These are phyloP conservation scores for Laburnicola sp. DNA, from an alignment of 2,329 filamentous ascomycete genomes.

Conservation along the genomic window DNA sequence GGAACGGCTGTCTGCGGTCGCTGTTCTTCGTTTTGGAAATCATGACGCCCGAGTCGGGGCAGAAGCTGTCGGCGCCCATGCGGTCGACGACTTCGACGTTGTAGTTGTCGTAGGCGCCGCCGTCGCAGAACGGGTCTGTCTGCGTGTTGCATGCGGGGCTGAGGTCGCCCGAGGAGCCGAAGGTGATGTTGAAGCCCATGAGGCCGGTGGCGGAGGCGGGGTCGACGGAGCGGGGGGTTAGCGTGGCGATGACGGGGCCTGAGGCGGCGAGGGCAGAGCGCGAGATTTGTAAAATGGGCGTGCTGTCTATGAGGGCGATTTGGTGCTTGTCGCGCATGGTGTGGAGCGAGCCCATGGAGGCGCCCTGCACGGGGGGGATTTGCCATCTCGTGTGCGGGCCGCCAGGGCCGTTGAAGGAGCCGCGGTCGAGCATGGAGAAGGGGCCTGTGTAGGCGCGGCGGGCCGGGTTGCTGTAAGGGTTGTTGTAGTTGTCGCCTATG, in stretches of 20 bases:
- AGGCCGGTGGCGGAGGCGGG: conserved; percentile 41
- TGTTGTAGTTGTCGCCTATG: conserved; percentile 61
- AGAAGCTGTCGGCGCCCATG: conserved; percentile 59
- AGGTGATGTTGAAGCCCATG: conserved; percentile 54
- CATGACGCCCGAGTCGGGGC: conserved; percentile 57
- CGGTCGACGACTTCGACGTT: conserved; percentile 58
- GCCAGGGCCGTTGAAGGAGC: conserved; percentile 58
- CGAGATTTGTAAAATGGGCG: conserved; percentile 52
- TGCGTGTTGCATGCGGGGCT: conserved; percentile 50
- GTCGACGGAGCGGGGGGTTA: conserved; percentile 55
- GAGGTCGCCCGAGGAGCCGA: conserved; percentile 48
- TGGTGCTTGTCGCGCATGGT: conserved; percentile 59
- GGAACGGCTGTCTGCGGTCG: conserved; percentile 51
- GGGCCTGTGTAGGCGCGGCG: conserved; percentile 56
- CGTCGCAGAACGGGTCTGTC: conserved; percentile 55
- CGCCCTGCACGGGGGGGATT: conserved; percentile 55
- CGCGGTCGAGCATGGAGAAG: conserved; percentile 58
- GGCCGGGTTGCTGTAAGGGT: conserved; percentile 53
- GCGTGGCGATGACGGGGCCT: conserved; percentile 51
- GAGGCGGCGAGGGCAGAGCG: conserved; percentile 49
- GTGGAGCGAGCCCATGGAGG: conserved; percentile 56
- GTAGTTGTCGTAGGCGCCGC: conserved; percentile 56
- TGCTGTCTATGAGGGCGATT: conserved; percentile 53
- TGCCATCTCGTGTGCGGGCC: conserved; percentile 59
- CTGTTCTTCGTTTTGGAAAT: conserved; percentile 57